A percentile compares a stretch with the other conserved stretches of the same genome.
Conservation (phyloP, 768 basidiomycete species). For the Cyclocybe aegerita region DNA sequence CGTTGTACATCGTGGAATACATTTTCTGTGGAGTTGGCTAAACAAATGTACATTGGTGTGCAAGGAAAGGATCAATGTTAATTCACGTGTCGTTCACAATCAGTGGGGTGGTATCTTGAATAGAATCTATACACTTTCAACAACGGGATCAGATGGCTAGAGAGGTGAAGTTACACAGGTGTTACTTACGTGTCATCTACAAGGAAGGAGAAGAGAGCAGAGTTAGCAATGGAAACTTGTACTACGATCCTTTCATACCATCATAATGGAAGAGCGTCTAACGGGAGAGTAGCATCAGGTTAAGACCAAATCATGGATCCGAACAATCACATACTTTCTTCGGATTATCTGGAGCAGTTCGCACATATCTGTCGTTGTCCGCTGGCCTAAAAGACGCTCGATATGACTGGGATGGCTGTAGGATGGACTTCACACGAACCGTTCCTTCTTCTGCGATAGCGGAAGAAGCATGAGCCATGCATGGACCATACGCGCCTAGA, state of each 20-base stretch:
- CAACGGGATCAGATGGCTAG: constrained; percentile 1
- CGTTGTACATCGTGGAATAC: constrained; percentile 13
- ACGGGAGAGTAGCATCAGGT: constrained; percentile 3
- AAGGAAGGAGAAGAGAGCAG: constrained; percentile 7
- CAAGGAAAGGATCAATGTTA: background rate
- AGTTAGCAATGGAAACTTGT: constrained; percentile 19
- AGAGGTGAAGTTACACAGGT: background rate
- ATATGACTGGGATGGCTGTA: background rate
- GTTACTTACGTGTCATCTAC: constrained; percentile 62
- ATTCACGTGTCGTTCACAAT: too few species aligned
- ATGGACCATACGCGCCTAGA: background rate
- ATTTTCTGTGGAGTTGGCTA: background rate
- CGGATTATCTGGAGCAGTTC: constrained; percentile 76
- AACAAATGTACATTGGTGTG: background rate
- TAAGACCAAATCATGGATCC: constrained; percentile 2
- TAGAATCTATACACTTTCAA: constrained; percentile 33
- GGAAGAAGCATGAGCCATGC: background rate
- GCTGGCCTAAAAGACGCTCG: constrained; percentile 52
- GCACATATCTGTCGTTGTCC: constrained; percentile 84
- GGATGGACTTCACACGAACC: constrained; percentile 10
- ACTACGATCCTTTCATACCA: constrained; percentile 42
- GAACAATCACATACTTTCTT: constrained; percentile 62
- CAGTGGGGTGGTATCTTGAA: constrained; percentile 4
- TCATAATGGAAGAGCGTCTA: constrained; percentile 84
- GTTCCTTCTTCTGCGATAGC: constrained; percentile 32